Base-by-base conservation (phyloP, 1,284 basidiomycete genomes). In the Mycena sp. region DNA sequence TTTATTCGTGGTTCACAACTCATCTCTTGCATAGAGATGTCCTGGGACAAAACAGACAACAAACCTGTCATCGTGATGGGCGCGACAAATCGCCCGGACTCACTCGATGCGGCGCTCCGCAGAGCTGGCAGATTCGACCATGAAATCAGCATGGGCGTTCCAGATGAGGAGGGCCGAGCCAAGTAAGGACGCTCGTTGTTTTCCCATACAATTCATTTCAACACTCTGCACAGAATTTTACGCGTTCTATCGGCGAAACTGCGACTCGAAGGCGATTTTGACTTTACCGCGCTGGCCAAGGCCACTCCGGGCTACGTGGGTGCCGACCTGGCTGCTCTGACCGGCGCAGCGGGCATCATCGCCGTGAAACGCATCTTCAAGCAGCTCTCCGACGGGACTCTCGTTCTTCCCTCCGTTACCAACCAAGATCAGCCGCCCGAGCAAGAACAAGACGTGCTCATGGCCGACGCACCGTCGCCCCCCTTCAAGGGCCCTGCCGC, bases 231-330 rank as follows among this genome's bases (percentile, higher is more conserved):
- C 51, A 92, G 95, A 74, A 96, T 98, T 63, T 81, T 98, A 1
- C 86, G 86, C 6, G 94, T 96, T 0, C 78, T 95, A 19, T 93
- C 87, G 30, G 80, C 87, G 7, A 94, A 91, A 72, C 81, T 96
- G 19, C 85, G 91, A 30, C 79, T 96, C 16, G 86, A 90, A 37
- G 92, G 93, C 14, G 87, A 93, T 67, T 96, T 98, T 68, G 87
- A 97, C 76, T 95, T 94, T 73, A 74, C 81, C 14, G 84, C 85
- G 1, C 82, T 99, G 16, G 97, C 97, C 16, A 96, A 95, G 77
- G 87, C 92, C 1, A 99, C 97, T 0, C 98, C 98, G 2, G 97
- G 97, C 0, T 99, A 98, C 73, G 97, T 99, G 10, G 96, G 97
- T 37, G 97, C 97, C 0, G 97, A 99, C 80, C 78, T 99, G 28